These are phyloP conservation scores for Enterocytospora artemiae DNA, from an alignment of 371 early-diverging fungal species.

Conservation along the genomic window DNA sequence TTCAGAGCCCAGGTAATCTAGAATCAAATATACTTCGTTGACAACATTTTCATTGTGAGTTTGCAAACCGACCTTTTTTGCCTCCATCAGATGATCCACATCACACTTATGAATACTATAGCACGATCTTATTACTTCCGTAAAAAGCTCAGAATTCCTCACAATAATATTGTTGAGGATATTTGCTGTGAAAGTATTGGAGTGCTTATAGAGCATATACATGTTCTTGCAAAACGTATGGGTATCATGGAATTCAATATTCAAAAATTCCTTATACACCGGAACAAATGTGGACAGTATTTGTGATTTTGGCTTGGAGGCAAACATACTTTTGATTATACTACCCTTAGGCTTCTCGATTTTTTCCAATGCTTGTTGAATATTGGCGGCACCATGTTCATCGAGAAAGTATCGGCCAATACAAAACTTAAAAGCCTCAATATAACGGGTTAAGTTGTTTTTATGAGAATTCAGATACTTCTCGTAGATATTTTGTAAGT, in stretches of 20 bases:
- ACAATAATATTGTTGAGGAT: neutral
- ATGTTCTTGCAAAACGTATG: neutral
- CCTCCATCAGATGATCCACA: no score
- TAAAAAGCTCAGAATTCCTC: neutral
- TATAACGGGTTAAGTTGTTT: conserved; percentile 1
- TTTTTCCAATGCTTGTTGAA: conserved; percentile 12
- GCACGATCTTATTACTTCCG: no score
- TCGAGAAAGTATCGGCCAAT: neutral
- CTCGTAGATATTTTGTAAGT: neutral
- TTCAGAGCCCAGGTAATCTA: no score
- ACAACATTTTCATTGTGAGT: no score
- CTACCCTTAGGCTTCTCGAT: conserved; percentile 19
- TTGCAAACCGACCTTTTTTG: no score
- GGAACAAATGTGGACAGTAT: neutral
- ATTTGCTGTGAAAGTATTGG: neutral
- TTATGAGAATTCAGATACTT: conserved; percentile 11
- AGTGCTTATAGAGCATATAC: neutral
- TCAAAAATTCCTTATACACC: neutral
- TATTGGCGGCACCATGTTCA: neutral
- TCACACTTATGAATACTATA: no score
- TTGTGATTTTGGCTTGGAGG: neutral
- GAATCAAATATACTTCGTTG: no score
- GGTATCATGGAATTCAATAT: neutral
- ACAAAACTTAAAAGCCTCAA: conserved; percentile 16
- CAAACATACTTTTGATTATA: neutral